Percentiles rank a stretch among this genome's conserved stretches.
Conservation (phyloP, 192 early-diverging fungal species). For the Umbelopsis vinacea region DNA sequence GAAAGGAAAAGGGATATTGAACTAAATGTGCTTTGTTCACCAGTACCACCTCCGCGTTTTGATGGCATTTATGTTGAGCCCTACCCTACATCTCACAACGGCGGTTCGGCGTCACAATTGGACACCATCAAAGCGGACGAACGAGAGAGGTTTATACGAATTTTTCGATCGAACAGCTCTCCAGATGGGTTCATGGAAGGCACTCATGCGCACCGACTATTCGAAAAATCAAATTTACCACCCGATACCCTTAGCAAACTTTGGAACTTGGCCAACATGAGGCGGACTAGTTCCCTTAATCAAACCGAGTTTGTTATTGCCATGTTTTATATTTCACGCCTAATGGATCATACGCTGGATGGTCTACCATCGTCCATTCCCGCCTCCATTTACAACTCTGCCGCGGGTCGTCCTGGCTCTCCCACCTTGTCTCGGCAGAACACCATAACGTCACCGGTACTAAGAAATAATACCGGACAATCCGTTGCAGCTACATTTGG, state of each 20-base stretch:
- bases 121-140: constrained; percentile 49
- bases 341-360: constrained; percentile 69
- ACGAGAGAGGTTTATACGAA: constrained; percentile 34
- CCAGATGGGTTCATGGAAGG: constrained; percentile 31
- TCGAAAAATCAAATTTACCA: constrained; percentile 80
- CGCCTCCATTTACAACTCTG: constrained; percentile 54
- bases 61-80: constrained; percentile 26
- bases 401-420: constrained; percentile 34
- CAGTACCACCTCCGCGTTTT: constrained; percentile 42
- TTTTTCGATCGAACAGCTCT: constrained; percentile 31
- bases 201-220: constrained; percentile 54
- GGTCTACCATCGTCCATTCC: constrained; percentile 74
- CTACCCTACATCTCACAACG: not conserved
- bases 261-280: constrained; percentile 84
- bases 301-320: constrained; percentile 89
- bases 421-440: constrained; percentile 14
- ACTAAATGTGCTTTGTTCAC: not conserved
- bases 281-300: constrained; percentile 70
- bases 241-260: constrained; percentile 75
- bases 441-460: constrained; percentile 9
- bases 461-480: constrained; percentile 1
- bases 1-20: not conserved
- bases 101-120: constrained; percentile 44
- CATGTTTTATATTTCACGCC: constrained; percentile 83
- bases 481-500: constrained; percentile 18